These are phyloP conservation scores for Hymenoscyphus repandus DNA, from an alignment of 2,329 filamentous ascomycete species.

Conservation along the genomic window DNA sequence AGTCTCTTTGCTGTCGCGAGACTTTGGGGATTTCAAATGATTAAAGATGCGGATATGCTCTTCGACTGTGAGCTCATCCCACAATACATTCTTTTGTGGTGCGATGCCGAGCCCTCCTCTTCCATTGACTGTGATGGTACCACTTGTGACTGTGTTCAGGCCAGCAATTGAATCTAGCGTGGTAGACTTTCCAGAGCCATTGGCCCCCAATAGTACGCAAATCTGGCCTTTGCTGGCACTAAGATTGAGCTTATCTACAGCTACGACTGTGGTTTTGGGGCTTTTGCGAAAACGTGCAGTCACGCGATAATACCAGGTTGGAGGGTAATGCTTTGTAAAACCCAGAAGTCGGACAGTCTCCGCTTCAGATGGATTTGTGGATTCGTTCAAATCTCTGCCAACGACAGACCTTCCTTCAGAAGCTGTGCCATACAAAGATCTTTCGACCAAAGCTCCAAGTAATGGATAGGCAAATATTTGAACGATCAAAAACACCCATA, in stretches of 20 bases:
- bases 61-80: slow-evolving; percentile 80
- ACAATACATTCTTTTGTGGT: slow-evolving; percentile 90
- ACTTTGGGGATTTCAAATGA: slow-evolving; percentile 62
- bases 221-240: slow-evolving; percentile 74
- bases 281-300: slow-evolving; percentile 29
- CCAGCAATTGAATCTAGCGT: slow-evolving; percentile 86
- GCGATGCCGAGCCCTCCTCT: slow-evolving; percentile 79
- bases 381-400: slow-evolving; percentile 23
- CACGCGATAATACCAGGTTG: slow-evolving; percentile 54
- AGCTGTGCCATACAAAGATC: slow-evolving; percentile 68
- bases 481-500: slow-evolving; percentile 72
- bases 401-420: slow-evolving; percentile 54
- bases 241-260: slow-evolving; percentile 70
- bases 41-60: slow-evolving; percentile 86
- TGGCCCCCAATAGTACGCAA: slow-evolving; percentile 79
- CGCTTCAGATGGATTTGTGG: neutral
- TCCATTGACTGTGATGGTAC: slow-evolving; percentile 71
- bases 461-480: slow-evolving; percentile 76
- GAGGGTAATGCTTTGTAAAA: slow-evolving; percentile 75
- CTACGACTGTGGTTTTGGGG: slow-evolving; percentile 63
- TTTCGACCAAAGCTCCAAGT: slow-evolving; percentile 69
- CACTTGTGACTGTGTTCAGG: slow-evolving; percentile 69
- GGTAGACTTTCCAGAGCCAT: slow-evolving; percentile 86
- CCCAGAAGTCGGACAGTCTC: slow-evolving; percentile 62
- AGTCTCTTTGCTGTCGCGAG: slow-evolving; percentile 50